Percentiles rank a stretch among this genome's conserved stretches.
phyloP scores from a whole-genome alignment of 495 filamentous ascomycete species.

The Oidiodendron maius region DNA sequence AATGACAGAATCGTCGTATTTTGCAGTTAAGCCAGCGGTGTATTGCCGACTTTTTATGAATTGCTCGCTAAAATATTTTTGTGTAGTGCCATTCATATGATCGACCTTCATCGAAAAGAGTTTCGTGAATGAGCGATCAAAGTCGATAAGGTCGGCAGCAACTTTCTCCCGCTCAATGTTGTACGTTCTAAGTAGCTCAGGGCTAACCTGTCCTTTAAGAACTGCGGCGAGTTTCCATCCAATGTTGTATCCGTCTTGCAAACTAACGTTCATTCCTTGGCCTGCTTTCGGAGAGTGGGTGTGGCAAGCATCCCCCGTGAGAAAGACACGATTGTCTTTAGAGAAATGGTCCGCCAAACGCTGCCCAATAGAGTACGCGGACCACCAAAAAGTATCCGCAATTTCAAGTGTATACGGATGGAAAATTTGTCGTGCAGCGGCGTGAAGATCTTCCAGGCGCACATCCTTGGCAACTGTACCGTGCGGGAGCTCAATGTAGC shows the following conservation, averaged over 20 bases:
- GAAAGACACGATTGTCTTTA: constrained; percentile 53
- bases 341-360: constrained; percentile 51
- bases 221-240: constrained; percentile 70
- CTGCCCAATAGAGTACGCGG: constrained; percentile 59
- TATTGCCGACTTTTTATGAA: constrained; percentile 58
- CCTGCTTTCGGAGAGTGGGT: constrained; percentile 70
- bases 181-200: constrained; percentile 60
- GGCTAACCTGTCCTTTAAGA: constrained; percentile 48
- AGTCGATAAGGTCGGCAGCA: constrained; percentile 65
- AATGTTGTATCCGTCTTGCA: constrained; percentile 62
- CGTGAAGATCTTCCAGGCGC: constrained; percentile 46
- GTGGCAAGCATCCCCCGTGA: constrained; percentile 67
- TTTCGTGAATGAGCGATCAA: constrained; percentile 61
- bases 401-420: constrained; percentile 38
- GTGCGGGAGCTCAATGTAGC: constrained; percentile 41
- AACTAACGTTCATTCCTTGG: constrained; percentile 66
- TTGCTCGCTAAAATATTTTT: constrained; percentile 33
- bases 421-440: constrained; percentile 52
- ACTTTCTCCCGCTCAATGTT: constrained; percentile 61
- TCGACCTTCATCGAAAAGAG: constrained; percentile 44
- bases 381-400: constrained; percentile 53
- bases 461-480: neutral
- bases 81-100: constrained; percentile 37
- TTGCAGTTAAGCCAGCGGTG: constrained; percentile 57
- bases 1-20: constrained; percentile 48